phyloP scores from a whole-genome alignment of 768 basidiomycete species.

The Serpula lacrymans region DNA sequence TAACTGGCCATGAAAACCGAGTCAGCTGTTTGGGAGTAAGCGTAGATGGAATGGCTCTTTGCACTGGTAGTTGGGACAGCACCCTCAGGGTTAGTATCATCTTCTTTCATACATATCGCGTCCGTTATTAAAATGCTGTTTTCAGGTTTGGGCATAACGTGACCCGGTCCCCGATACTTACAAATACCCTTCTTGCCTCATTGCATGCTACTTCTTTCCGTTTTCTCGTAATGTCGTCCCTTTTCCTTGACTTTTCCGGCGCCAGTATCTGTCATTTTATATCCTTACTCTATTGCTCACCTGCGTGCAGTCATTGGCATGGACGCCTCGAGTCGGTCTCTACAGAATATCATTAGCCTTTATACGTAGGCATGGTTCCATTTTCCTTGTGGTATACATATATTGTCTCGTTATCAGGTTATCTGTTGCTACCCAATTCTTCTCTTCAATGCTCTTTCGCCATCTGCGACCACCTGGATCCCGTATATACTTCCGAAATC shows the following conservation, averaged over 20 bases:
- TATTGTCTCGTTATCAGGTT: conserved; percentile 31
- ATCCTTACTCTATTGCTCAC: conserved; percentile 54
- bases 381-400: conserved; percentile 35
- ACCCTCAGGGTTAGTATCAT: conserved; percentile 75
- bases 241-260: conserved; percentile 18
- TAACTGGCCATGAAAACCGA: conserved; percentile 97
- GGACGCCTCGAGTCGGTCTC: conserved; percentile 62
- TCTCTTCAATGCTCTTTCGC: conserved; percentile 30
- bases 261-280: conserved; percentile 41
- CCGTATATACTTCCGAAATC: conserved; percentile 45
- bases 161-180: conserved; percentile 19
- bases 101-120: conserved; percentile 3
- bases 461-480: conserved; percentile 34
- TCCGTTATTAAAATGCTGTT: conserved; percentile 11
- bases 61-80: conserved; percentile 98
- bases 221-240: conserved; percentile 14
- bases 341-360: conserved; percentile 44
- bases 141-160: conserved; percentile 81
- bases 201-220: conserved; percentile 19
- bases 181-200: conserved; percentile 12
- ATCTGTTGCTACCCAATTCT: conserved; percentile 30
- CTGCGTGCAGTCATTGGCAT: conserved; percentile 42
- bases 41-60: conserved; percentile 96
- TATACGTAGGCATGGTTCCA: conserved; percentile 25
- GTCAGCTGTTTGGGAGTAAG: conserved; percentile 96